These are phyloP conservation scores for Pythium aquatile DNA, from an alignment of 352 stramenopile species.

Conservation along the genomic window DNA sequence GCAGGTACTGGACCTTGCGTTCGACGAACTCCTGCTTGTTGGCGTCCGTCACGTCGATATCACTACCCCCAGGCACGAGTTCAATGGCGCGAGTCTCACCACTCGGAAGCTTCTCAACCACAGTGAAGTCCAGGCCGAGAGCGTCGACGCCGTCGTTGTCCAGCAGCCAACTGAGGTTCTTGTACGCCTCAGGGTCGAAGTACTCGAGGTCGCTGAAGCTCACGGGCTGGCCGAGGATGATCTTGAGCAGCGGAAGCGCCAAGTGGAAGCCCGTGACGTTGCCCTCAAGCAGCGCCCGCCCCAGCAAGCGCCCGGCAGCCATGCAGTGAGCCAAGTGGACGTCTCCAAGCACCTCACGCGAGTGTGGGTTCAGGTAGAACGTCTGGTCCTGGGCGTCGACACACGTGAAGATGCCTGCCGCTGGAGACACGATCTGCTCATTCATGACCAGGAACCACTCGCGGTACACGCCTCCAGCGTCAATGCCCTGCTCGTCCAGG, in stretches of 20 bases:
- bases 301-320: slow-evolving; percentile 26
- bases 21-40: slow-evolving; percentile 95
- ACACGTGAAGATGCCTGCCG: slow-evolving; percentile 27
- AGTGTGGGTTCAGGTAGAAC: slow-evolving; percentile 37
- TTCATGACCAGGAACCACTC: slow-evolving; percentile 64
- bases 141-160: slow-evolving; percentile 24
- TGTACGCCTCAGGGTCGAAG: slow-evolving; percentile 33
- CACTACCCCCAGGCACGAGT: slow-evolving; percentile 26
- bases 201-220: slow-evolving; percentile 87
- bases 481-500: slow-evolving; percentile 47
- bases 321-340: slow-evolving; percentile 32
- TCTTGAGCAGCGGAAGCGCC: slow-evolving; percentile 91
- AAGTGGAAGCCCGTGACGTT: slow-evolving; percentile 89
- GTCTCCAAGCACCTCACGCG: slow-evolving; percentile 20
- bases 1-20: slow-evolving; percentile 55
- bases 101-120: slow-evolving; percentile 35
- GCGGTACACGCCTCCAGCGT: slow-evolving; percentile 62
- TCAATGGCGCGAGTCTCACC: slow-evolving; percentile 42
- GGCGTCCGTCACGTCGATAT: slow-evolving; percentile 90
- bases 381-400: slow-evolving; percentile 31
- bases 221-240: slow-evolving; percentile 90
- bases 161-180: slow-evolving; percentile 33
- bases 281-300: slow-evolving; percentile 49
- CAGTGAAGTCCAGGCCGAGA: slow-evolving; percentile 55
- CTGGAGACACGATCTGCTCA: slow-evolving; percentile 26